Percentiles rank a stretch among this genome's conserved stretches.
Conservation (phyloP, 371 early-diverging fungal genomes). For the Mortierella sp. region DNA sequence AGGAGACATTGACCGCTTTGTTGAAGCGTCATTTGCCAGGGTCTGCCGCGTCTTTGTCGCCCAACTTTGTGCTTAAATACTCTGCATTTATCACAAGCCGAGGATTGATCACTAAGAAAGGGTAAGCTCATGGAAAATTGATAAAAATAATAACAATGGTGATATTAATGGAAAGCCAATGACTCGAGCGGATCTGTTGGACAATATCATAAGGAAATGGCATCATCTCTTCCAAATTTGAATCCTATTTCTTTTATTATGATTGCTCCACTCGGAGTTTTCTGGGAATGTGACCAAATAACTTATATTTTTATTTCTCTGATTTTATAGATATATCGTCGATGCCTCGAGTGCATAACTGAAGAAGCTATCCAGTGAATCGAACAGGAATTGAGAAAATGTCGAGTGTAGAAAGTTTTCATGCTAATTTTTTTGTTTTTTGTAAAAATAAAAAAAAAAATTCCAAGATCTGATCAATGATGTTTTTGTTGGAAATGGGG, state of each 20-base stretch:
- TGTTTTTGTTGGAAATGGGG: too few relatives aligned
- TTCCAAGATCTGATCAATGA: too few relatives aligned
- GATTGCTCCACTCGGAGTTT: background rate
- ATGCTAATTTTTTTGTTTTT: too few relatives aligned
- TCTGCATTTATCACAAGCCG: slow-evolving; percentile 64
- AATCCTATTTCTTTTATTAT: background rate
- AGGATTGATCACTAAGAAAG: slow-evolving; percentile 68
- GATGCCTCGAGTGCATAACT: slow-evolving; percentile 34
- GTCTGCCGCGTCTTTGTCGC: slow-evolving; percentile 23
- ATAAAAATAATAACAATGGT: too few relatives aligned
- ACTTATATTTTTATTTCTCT: background rate
- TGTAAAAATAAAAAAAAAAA: too few relatives aligned
- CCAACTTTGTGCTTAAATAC: slow-evolving; percentile 65
- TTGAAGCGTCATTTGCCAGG: slow-evolving; percentile 55
- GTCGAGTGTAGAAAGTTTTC: too few relatives aligned
- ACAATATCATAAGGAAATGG: background rate
- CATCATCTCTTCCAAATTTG: background rate
- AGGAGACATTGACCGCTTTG: slow-evolving; percentile 58
- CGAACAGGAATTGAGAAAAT: too few relatives aligned
- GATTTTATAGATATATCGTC: slow-evolving; percentile 33
- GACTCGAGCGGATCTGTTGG: background rate
- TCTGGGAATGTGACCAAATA: background rate
- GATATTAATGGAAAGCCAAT: background rate
- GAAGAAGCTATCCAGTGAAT: too few relatives aligned
- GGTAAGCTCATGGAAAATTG: slow-evolving; percentile 54